Evolutionary conservation across 179 eudicot genomes (phyloP).

Genomic region (Spinacia oleracea): DNA sequence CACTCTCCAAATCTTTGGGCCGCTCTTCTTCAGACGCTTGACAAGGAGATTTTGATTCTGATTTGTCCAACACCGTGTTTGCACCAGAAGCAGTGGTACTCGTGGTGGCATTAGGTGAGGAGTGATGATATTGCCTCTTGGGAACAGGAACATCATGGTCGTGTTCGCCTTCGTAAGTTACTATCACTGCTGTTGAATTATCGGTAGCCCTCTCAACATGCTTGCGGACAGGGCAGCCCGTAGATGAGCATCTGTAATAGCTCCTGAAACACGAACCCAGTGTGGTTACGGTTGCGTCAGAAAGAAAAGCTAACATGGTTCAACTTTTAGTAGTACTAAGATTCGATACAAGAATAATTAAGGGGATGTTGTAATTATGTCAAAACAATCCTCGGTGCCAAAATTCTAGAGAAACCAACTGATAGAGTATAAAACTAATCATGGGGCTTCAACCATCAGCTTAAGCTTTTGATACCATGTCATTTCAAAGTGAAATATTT

Average conservation of each 20-base stretch:
- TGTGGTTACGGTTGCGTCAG: not conserved
- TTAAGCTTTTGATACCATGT: too few relatives aligned
- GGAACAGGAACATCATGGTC: constrained; percentile 77
- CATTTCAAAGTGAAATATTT: too few relatives aligned
- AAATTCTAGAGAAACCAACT: not conserved
- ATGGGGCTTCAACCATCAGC: too few relatives aligned
- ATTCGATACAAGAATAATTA: not conserved
- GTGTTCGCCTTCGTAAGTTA: constrained; percentile 79
- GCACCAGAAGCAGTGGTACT: constrained; percentile 2
- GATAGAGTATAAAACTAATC: too few relatives aligned
- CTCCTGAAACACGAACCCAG: constrained; percentile 49
- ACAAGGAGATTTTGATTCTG: constrained; percentile 22
- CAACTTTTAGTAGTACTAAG: not conserved
- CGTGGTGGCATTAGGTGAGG: constrained; percentile 36
- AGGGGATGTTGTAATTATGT: not conserved
- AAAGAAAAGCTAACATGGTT: not conserved
- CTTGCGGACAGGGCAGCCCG: constrained; percentile 87
- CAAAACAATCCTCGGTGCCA: not conserved
- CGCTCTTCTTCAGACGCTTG: constrained; percentile 32
- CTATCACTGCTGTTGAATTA: constrained; percentile 43
- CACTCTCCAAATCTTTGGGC: constrained; percentile 36
- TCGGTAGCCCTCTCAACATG: constrained; percentile 76
- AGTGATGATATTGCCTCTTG: constrained; percentile 49
- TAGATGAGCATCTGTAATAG: constrained; percentile 85
- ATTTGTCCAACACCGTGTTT: constrained; percentile 30